These are phyloP conservation scores for Fusarium praegraminearum DNA, from an alignment of 2,329 filamentous ascomycete species.

Conservation along the genomic window DNA sequence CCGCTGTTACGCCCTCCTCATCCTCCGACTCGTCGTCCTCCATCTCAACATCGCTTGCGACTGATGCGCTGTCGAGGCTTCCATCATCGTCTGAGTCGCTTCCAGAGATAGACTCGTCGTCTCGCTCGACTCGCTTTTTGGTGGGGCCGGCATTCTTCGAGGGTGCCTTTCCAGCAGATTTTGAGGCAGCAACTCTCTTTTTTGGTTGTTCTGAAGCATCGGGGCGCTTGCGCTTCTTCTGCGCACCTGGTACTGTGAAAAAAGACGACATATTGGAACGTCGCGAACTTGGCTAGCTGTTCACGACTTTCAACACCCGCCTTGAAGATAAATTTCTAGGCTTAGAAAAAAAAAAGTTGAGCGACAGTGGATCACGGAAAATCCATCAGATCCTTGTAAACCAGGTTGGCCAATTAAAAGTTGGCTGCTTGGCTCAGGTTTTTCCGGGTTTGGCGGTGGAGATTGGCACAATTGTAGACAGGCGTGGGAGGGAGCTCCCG, in stretches of 20 bases:
- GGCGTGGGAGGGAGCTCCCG: conserved; percentile 40
- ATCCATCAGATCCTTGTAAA: conserved; percentile 14
- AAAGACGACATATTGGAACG: conserved; percentile 84
- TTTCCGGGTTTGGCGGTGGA: conserved; percentile 52
- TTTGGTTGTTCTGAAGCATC: conserved; percentile 67
- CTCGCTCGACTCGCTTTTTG: conserved; percentile 63
- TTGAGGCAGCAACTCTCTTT: conserved; percentile 67
- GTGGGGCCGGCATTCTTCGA: conserved; percentile 55
- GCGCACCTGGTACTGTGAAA: conserved; percentile 87
- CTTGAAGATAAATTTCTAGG: conserved; percentile 48
- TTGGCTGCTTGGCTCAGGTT: conserved; percentile 45
- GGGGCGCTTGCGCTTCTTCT: conserved; percentile 89
- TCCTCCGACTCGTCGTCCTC: conserved; percentile 69
- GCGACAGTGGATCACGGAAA: conserved; percentile 46
- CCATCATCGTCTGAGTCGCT: conserved; percentile 80
- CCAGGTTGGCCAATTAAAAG: conserved; percentile 43
- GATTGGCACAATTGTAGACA: conserved; percentile 47
- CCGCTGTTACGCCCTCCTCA: conserved; percentile 88
- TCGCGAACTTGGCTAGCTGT: conserved; percentile 45
- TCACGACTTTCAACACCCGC: conserved; percentile 47
- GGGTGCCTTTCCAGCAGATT: conserved; percentile 56
- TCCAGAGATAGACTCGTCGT: conserved; percentile 83
- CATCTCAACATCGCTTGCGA: conserved; percentile 62
- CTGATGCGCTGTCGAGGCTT: conserved; percentile 54
- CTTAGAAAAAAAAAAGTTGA: conserved; percentile 58